Conservation (phyloP, 495 filamentous ascomycete species). For the Sabuloglossum arenarium region DNA sequence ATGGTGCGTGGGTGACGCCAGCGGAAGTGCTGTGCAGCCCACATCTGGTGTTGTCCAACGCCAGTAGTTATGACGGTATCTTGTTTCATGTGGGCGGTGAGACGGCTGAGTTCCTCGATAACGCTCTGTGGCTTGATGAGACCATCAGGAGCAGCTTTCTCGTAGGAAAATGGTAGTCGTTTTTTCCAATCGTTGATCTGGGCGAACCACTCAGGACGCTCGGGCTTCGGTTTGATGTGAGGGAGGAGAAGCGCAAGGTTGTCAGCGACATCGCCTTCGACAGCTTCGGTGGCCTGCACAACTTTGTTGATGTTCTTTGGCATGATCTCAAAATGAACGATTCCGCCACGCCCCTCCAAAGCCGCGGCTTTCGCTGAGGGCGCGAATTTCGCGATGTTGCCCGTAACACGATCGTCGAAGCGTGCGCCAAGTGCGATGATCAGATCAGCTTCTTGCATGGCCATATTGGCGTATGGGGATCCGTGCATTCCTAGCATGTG, state of each 20-base stretch:
- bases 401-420: slow-evolving; percentile 62
- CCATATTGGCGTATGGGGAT: slow-evolving; percentile 57
- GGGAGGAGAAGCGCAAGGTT: slow-evolving; percentile 62
- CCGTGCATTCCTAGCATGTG: slow-evolving; percentile 80
- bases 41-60: slow-evolving; percentile 96
- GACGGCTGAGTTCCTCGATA: slow-evolving; percentile 59
- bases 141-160: slow-evolving; percentile 42
- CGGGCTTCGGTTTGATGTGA: slow-evolving; percentile 33
- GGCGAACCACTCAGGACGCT: slow-evolving; percentile 66
- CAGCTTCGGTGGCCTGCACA: slow-evolving; percentile 59
- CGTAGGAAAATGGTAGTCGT: slow-evolving; percentile 63
- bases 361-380: slow-evolving; percentile 46
- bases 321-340: slow-evolving; percentile 65
- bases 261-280: slow-evolving; percentile 48
- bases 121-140: slow-evolving; percentile 78
- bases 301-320: slow-evolving; percentile 83
- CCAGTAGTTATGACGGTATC: slow-evolving; percentile 73
- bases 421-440: slow-evolving; percentile 57
- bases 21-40: slow-evolving; percentile 83
- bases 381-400: slow-evolving; percentile 41
- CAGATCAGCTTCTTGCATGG: slow-evolving; percentile 59
- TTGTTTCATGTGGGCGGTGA: slow-evolving; percentile 53
- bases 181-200: slow-evolving; percentile 81
- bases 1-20: slow-evolving; percentile 74
- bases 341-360: slow-evolving; percentile 48